Evolutionary conservation across 306 rosid genomes (phyloP).

Genomic region (Ormosia semicastrata): DNA sequence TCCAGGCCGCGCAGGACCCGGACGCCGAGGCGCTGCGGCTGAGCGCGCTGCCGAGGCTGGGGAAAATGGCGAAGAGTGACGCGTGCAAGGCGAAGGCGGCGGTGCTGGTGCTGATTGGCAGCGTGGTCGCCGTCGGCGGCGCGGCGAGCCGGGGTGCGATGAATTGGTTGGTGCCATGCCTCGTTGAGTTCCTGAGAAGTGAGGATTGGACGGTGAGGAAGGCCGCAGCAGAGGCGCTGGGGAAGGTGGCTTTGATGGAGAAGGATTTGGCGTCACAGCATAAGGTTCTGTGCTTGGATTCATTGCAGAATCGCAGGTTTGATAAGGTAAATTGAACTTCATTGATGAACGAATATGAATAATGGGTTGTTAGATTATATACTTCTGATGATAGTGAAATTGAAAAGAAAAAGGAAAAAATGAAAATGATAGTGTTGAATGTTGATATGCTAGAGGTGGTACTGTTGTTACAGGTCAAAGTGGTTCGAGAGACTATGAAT

Average conservation of each 20-base stretch:
- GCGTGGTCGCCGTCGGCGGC: conserved; percentile 70
- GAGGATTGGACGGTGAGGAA: conserved; percentile 97
- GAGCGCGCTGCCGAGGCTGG: conserved; percentile 60
- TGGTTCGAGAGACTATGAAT: conserved; percentile 89
- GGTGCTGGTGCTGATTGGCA: conserved; percentile 66
- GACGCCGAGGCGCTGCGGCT: conserved; percentile 55
- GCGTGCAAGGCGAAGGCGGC: conserved; percentile 84
- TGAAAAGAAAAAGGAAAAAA: neutral
- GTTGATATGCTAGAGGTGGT: conserved; percentile 1
- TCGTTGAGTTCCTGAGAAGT: conserved; percentile 60
- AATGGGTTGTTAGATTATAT: neutral
- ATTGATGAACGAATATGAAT: neutral
- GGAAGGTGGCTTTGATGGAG: conserved; percentile 69
- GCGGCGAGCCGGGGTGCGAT: conserved; percentile 60
- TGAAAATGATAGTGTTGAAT: neutral
- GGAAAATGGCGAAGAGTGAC: conserved; percentile 77
- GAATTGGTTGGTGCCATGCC: conserved; percentile 85
- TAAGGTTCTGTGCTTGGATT: conserved; percentile 61
- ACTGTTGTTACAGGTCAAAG: conserved; percentile 66
- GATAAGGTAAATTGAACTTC: conserved; percentile 63
- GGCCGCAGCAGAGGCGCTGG: conserved; percentile 82
- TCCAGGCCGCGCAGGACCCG: conserved; percentile 75
- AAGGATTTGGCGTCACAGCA: conserved; percentile 56
- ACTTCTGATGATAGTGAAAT: neutral
- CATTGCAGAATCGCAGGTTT: conserved; percentile 82